A percentile compares a stretch with the other conserved stretches of the same genome.
Conservation (phyloP, 1,284 basidiomycete species). For the Naganishia sp. region DNA sequence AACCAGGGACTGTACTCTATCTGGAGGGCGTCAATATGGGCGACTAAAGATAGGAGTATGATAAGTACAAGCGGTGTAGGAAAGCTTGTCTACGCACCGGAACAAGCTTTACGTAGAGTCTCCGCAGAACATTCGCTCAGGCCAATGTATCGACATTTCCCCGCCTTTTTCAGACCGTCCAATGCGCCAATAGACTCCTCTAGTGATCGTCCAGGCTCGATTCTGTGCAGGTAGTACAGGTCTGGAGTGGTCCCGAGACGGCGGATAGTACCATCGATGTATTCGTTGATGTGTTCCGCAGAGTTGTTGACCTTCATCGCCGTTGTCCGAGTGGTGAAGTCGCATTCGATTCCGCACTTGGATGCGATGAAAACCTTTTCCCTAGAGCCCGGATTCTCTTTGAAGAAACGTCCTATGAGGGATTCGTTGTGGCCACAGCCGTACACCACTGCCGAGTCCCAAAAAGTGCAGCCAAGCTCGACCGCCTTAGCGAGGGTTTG, state of each 20-base stretch:
- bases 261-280: conserved; percentile 46
- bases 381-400: conserved; percentile 40
- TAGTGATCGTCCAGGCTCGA: conserved; percentile 46
- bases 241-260: conserved; percentile 51
- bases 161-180: conserved; percentile 50
- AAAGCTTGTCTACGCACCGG: conserved; percentile 41
- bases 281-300: conserved; percentile 46
- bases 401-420: conserved; percentile 50
- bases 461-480: conserved; percentile 49
- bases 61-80: background rate
- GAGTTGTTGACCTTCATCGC: conserved; percentile 38
- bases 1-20: conserved; percentile 57
- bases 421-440: conserved; percentile 51
- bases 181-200: conserved; percentile 48
- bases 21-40: conserved; percentile 54
- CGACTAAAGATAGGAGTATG: conserved; percentile 39
- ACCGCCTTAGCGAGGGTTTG: conserved; percentile 42
- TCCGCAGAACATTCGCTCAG: conserved; percentile 62
- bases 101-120: conserved; percentile 65
- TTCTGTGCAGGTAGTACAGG: conserved; percentile 55
- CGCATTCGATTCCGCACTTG: conserved; percentile 47
- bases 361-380: conserved; percentile 53
- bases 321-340: conserved; percentile 35
- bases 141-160: conserved; percentile 53
- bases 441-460: conserved; percentile 48